A percentile compares a stretch with the other conserved stretches of the same genome.
phyloP scores from a whole-genome alignment of 2,329 filamentous ascomycete species.

The Nemania diffusa region DNA sequence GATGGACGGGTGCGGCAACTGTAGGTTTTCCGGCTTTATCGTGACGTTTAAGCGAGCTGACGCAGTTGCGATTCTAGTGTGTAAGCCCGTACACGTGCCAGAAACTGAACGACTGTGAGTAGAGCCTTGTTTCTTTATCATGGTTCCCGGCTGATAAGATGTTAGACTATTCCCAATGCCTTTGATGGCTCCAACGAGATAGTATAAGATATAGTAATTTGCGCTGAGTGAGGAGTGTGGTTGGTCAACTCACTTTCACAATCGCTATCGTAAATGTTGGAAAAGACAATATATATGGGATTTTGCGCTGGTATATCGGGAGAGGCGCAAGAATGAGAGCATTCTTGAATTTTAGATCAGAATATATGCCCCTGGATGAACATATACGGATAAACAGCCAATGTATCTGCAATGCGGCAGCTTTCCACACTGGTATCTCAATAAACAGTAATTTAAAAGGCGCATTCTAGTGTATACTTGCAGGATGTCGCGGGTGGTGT shows the following conservation, averaged over 20 bases:
- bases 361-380: not conserved
- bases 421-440: not conserved
- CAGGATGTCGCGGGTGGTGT: not conserved
- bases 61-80: conserved; percentile 22
- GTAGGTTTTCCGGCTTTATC: conserved; percentile 8
- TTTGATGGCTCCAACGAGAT: conserved; percentile 9
- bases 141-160: not conserved
- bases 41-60: not conserved
- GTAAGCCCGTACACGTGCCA: conserved; percentile 32
- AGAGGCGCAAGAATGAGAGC: not conserved
- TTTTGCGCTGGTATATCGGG: not conserved
- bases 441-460: not conserved
- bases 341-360: not conserved
- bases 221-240: not conserved
- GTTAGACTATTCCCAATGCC: conserved; percentile 32
- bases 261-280: not conserved
- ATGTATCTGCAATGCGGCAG: no score
- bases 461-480: not conserved
- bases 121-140: not conserved
- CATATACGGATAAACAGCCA: not conserved
- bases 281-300: not conserved
- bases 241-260: not conserved
- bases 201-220: not conserved
- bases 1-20: conserved; percentile 28
- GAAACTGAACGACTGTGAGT: conserved; percentile 34